These are phyloP conservation scores for Lasiodiplodia gonubiensis DNA, from an alignment of 2,329 filamentous ascomycete genomes.

Conservation along the genomic window DNA sequence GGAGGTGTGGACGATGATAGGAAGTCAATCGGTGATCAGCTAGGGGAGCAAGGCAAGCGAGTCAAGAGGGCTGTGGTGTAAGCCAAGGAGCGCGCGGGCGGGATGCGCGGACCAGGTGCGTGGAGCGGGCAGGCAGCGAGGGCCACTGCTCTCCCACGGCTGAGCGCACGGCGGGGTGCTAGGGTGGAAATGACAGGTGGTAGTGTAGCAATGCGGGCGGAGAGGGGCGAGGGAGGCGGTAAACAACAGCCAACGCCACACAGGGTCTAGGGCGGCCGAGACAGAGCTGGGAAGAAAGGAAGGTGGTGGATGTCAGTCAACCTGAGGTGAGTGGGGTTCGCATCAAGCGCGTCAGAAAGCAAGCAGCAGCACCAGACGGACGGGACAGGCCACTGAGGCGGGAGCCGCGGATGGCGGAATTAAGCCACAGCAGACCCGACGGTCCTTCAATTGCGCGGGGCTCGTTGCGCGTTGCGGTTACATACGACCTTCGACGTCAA, in stretches of 20 bases:
- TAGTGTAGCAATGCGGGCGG: constrained; percentile 11
- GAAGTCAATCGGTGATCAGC: constrained; percentile 22
- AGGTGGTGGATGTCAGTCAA: constrained; percentile 12
- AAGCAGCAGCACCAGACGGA: constrained; percentile 7
- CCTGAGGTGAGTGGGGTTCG: constrained; percentile 12
- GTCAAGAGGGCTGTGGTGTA: constrained; percentile 21
- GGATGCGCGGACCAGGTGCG: constrained; percentile 25
- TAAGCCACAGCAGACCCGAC: constrained; percentile 9
- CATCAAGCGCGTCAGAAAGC: constrained; percentile 16
- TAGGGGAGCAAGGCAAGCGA: constrained; percentile 23
- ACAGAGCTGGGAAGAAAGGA: constrained; percentile 9
- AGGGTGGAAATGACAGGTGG: constrained; percentile 16
- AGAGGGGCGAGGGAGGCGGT: not conserved
- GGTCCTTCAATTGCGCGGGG: constrained; percentile 2
- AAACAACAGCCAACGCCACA: not conserved
- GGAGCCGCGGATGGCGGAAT: constrained; percentile 20
- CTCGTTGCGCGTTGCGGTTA: not conserved
- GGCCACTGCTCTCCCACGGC: constrained; percentile 8
- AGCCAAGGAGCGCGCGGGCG: constrained; percentile 18
- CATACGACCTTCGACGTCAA: constrained; percentile 14
- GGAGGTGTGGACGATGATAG: constrained; percentile 12
- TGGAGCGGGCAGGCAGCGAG: constrained; percentile 24
- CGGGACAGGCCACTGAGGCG: constrained; percentile 17
- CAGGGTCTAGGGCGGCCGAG: constrained; percentile 4
- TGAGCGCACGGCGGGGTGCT: constrained; percentile 4